Evolutionary conservation across 768 basidiomycete genomes (phyloP).

Genomic region (Tulasnella sp.): DNA sequence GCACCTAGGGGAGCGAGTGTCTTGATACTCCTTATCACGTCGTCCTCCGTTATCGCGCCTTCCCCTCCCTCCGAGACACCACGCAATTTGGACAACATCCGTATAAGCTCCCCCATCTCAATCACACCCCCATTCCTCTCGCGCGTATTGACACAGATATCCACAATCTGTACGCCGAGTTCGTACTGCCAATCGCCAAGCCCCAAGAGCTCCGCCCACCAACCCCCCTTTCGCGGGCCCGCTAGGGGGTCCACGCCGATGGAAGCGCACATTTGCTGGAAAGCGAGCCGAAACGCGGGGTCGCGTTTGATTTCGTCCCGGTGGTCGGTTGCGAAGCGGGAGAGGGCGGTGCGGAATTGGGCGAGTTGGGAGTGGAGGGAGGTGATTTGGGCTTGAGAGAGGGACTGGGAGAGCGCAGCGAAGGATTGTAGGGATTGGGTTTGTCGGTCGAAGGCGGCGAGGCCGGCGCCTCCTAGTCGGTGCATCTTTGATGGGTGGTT

Average conservation of each 20-base stretch:
- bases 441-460: constrained; percentile 84
- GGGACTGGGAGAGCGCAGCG: constrained; percentile 61
- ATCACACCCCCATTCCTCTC: constrained; percentile 89
- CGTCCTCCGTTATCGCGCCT: constrained; percentile 71
- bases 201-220: constrained; percentile 83
- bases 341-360: constrained; percentile 70
- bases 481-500: constrained; percentile 35
- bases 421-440: constrained; percentile 71
- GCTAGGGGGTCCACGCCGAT: constrained; percentile 93
- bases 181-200: constrained; percentile 93
- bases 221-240: constrained; percentile 71
- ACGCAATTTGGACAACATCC: constrained; percentile 64
- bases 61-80: constrained; percentile 37
- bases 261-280: constrained; percentile 90
- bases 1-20: constrained; percentile 78
- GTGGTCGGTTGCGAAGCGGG: constrained; percentile 70
- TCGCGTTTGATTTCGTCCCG: constrained; percentile 72
- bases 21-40: constrained; percentile 71
- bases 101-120: constrained; percentile 71
- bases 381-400: constrained; percentile 65
- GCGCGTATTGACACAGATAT: constrained; percentile 77
- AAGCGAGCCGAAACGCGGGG: constrained; percentile 78
- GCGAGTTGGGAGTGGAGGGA: constrained; percentile 69
- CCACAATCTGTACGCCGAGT: constrained; percentile 89
- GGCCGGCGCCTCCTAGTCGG: constrained; percentile 65